Percentiles rank a stretch among this genome's conserved stretches.
phyloP scores from a whole-genome alignment of 2,329 filamentous ascomycete genomes.

The Penicillium sp. region DNA sequence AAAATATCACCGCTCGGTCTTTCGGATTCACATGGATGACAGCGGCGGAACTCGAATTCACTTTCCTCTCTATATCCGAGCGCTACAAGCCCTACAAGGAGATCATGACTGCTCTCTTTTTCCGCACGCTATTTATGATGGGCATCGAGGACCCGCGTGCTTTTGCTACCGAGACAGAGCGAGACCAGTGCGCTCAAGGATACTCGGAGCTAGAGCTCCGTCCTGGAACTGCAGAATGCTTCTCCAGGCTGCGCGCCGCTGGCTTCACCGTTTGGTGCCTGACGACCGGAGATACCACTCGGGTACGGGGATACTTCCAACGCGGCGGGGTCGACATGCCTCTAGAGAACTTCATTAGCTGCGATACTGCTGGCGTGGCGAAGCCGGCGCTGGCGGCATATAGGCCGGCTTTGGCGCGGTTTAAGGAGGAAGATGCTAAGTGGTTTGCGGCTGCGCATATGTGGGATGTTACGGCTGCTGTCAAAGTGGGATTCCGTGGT shows the following conservation, averaged over 20 bases:
- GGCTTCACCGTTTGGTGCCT: constrained; percentile 61
- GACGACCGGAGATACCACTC: constrained; percentile 55
- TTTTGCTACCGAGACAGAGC: constrained; percentile 46
- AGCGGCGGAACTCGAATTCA: constrained; percentile 51
- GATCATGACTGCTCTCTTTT: constrained; percentile 49
- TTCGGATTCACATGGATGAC: constrained; percentile 53
- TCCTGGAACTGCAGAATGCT: constrained; percentile 41
- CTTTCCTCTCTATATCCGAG: constrained; percentile 48
- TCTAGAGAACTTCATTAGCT: constrained; percentile 56
- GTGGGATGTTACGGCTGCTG: constrained; percentile 62
- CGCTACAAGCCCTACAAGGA: constrained; percentile 47
- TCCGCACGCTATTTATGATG: constrained; percentile 46
- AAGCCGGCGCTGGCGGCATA: constrained; percentile 58
- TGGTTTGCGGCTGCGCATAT: constrained; percentile 66
- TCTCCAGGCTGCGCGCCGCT: constrained; percentile 46
- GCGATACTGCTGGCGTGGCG: constrained; percentile 53
- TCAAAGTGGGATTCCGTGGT: constrained; percentile 55
- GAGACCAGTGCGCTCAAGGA: constrained; percentile 40
- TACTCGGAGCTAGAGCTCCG: constrained; percentile 42
- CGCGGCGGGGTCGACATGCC: constrained; percentile 55
- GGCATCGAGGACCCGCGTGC: constrained; percentile 45
- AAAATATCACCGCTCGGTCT: constrained; percentile 40
- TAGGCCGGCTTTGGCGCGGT: constrained; percentile 46
- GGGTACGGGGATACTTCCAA: constrained; percentile 60
- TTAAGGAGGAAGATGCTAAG: constrained; percentile 44